These are phyloP conservation scores for Sarocladiaceae sp. DNA, from an alignment of 2,329 filamentous ascomycete species.

Conservation along the genomic window DNA sequence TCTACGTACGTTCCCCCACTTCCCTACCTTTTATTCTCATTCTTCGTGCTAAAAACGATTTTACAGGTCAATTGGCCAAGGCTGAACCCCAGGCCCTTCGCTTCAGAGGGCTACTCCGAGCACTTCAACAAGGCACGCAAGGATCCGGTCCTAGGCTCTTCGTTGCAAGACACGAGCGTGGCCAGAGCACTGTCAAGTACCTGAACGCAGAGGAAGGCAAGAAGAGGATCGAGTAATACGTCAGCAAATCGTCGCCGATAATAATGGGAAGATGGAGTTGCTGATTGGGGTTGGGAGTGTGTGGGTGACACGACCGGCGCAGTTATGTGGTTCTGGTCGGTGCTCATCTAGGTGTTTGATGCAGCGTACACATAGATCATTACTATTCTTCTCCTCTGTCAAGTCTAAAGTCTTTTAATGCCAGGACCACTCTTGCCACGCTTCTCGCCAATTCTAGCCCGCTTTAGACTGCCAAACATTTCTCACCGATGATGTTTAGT, in stretches of 20 bases:
- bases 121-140: constrained; percentile 78
- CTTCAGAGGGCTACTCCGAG: constrained; percentile 83
- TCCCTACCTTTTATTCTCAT: neutral
- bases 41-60: constrained; percentile 13
- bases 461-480: no score
- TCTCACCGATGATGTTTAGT: no score
- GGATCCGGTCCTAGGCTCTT: constrained; percentile 77
- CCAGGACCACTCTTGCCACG: no score
- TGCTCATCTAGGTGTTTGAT: neutral
- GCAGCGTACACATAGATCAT: constrained; percentile 7
- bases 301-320: neutral
- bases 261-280: neutral
- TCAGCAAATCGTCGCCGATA: no score
- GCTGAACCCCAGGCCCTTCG: constrained; percentile 82
- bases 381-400: constrained; percentile 8
- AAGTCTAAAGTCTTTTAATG: no score
- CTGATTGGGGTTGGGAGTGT: constrained; percentile 7
- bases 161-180: constrained; percentile 67
- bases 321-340: neutral
- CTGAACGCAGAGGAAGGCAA: constrained; percentile 93
- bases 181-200: constrained; percentile 76
- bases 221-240: constrained; percentile 84
- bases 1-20: constrained; percentile 69
- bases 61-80: constrained; percentile 95
- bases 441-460: no score